A percentile compares a stretch with the other conserved stretches of the same genome.
phyloP scores from a whole-genome alignment of 202 grass and related monocot genomes.

The Schoenoplectus triqueter region DNA sequence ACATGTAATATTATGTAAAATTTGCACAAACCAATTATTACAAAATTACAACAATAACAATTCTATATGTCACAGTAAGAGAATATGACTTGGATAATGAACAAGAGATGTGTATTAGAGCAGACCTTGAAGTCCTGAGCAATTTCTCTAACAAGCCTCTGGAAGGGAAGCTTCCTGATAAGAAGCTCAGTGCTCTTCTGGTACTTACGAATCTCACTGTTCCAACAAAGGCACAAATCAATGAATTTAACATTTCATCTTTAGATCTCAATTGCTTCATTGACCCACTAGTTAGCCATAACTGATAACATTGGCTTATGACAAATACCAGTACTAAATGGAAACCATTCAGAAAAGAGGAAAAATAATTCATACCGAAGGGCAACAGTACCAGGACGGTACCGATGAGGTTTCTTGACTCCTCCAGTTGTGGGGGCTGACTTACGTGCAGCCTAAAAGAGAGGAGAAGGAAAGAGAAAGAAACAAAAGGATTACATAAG shows the following conservation, averaged over 20 bases:
- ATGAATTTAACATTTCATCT: too few relatives aligned
- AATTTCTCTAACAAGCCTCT: slow-evolving; percentile 66
- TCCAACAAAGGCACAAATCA: neutral
- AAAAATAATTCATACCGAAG: slow-evolving; percentile 40
- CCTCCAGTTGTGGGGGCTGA: slow-evolving; percentile 60
- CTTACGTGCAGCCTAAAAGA: slow-evolving; percentile 47
- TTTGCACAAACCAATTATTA: neutral
- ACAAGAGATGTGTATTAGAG: neutral
- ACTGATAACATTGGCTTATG: neutral
- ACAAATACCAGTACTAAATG: neutral
- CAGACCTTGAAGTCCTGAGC: slow-evolving; percentile 56
- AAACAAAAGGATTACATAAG: neutral
- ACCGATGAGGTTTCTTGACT: slow-evolving; percentile 66
- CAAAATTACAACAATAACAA: neutral
- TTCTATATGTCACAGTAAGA: neutral
- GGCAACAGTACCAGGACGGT: slow-evolving; percentile 60
- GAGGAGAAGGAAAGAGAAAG: neutral
- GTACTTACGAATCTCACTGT: slow-evolving; percentile 59
- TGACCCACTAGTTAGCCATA: neutral
- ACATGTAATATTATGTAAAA: neutral
- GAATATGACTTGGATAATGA: too few relatives aligned
- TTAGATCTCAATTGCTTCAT: too few relatives aligned
- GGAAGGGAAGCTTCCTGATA: slow-evolving; percentile 58
- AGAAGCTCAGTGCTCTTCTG: slow-evolving; percentile 64
- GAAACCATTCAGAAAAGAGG: neutral